Percentiles rank a stretch among this genome's conserved stretches.
Conservation (phyloP, 2,329 filamentous ascomycete species). For the Fusarium transvaalense region DNA sequence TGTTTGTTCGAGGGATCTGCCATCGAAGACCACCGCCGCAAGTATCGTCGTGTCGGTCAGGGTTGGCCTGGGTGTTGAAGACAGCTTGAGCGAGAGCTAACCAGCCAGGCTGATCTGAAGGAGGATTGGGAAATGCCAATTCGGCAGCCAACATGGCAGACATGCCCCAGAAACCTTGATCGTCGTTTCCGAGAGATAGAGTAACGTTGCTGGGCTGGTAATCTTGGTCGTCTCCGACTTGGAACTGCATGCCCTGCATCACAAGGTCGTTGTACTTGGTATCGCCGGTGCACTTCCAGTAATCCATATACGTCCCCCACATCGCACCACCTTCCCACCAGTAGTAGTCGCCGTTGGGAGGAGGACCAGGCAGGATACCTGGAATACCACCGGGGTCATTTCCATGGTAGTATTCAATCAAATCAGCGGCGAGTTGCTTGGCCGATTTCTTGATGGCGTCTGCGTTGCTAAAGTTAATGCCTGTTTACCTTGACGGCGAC, state of each 20-base stretch:
- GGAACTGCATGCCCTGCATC: constrained; percentile 65
- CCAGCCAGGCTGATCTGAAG: constrained; percentile 63
- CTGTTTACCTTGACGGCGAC: not conserved
- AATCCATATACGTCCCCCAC: constrained; percentile 73
- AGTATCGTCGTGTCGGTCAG: constrained; percentile 68
- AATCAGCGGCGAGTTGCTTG: constrained; percentile 57
- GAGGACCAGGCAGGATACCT: constrained; percentile 63
- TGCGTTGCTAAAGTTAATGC: constrained; percentile 42
- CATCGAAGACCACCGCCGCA: constrained; percentile 76
- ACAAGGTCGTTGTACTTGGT: constrained; percentile 67
- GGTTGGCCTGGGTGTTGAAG: constrained; percentile 68
- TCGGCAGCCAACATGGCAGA: constrained; percentile 72
- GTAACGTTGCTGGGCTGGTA: constrained; percentile 69
- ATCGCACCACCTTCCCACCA: constrained; percentile 76
- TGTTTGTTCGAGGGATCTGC: constrained; percentile 82
- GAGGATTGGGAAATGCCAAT: constrained; percentile 67
- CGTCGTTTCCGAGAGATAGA: constrained; percentile 70
- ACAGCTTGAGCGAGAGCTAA: constrained; percentile 72
- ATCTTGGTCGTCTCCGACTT: constrained; percentile 64
- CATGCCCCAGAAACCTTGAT: constrained; percentile 77
- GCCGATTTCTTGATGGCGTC: constrained; percentile 57
- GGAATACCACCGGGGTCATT: constrained; percentile 59
- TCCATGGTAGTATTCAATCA: constrained; percentile 62
- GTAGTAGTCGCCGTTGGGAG: constrained; percentile 65
- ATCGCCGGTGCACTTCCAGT: constrained; percentile 73